Evolutionary conservation across 441 rosid genomes (phyloP), one percentile per base, ranked within the genome.

Genomic region (Populus hybrid): DNA sequence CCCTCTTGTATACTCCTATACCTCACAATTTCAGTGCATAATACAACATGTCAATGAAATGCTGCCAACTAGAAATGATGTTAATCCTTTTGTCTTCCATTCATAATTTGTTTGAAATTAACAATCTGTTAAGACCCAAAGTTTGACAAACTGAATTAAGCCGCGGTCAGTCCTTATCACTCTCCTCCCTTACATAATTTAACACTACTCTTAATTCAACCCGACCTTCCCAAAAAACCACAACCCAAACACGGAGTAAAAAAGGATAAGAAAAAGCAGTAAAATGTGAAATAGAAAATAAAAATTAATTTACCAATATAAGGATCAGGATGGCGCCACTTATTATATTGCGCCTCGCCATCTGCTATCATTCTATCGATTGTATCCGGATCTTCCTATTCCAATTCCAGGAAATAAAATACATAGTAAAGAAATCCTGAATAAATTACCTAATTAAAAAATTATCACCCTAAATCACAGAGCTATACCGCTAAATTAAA

Each of bases 311-410:
- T 77, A 95, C 99, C 98, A 30, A 95, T 90, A 72, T 95, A 95
- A 81, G 99, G 98, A 87, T 94, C 99, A 74, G 99, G 99, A 84
- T 95, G 99, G 67, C 91, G 85, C 93, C 92, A 94, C 86, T 94
- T 95, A 75, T 94, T 80, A 75, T 94, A 81, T 76, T 86, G 72
- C 11, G 93, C 90, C 87, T 95, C 99, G 68, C 90, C 97, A 63
- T 85, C 83, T 66, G 78, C 94, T 82, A 94, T 91, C 90, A 94
- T 64, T 81, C 88, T 90, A 78, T 95, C 99, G 20, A 94, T 91
- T 21, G 90, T 81, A 76, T 94, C 97, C 20, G 89, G 84, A 86
- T 92, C 98, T 75, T 86, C 93, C 97, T 94, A 87, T 67, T 59
- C 46, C 78, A 75, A 23, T 70, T 77, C 68, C 32, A 53, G 8